A percentile compares a stretch with the other conserved stretches of the same genome.
Evolutionary conservation across 192 early-diverging fungal genomes (phyloP).

Genomic region (Entomortierella parvispora): DNA sequence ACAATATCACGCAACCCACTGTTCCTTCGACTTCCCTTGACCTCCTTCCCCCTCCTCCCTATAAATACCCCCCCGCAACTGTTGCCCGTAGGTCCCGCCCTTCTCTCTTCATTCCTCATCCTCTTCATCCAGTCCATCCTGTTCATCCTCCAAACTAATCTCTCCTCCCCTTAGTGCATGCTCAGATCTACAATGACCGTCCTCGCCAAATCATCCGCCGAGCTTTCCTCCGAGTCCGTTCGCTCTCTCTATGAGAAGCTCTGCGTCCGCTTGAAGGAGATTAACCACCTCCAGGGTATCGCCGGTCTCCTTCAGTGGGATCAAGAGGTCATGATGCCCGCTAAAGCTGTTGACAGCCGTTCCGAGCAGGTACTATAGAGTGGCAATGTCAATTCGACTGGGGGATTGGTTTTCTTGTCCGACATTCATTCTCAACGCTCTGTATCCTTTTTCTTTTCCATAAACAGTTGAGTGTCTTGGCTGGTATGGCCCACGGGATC

Average conservation of each 20-base stretch:
- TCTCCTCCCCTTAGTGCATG: conserved; percentile 25
- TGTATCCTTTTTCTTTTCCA: not conserved
- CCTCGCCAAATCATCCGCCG: conserved; percentile 38
- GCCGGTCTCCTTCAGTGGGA: conserved; percentile 45
- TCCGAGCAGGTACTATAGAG: conserved; percentile 27
- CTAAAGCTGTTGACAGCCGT: conserved; percentile 35
- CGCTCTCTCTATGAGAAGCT: conserved; percentile 47
- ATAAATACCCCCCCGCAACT: conserved; percentile 24
- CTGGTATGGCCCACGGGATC: conserved; percentile 41
- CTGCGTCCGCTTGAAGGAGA: conserved; percentile 29
- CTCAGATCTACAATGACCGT: conserved; percentile 50
- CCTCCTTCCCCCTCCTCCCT: conserved; percentile 7
- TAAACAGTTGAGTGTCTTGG: conserved; percentile 25
- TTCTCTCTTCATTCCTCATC: conserved; percentile 4
- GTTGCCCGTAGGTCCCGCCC: not conserved
- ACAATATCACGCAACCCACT: not conserved
- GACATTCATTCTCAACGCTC: too few relatives aligned
- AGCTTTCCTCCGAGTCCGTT: conserved; percentile 38
- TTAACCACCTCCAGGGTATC: conserved; percentile 23
- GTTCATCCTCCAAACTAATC: not conserved
- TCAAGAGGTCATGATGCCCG: conserved; percentile 57
- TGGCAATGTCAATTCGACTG: not conserved
- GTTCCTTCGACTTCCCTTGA: not conserved
- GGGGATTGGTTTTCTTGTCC: too few relatives aligned
- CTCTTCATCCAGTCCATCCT: not conserved